Base-by-base conservation (phyloP, 2,329 filamentous ascomycete species). In the Nemania abortiva region DNA sequence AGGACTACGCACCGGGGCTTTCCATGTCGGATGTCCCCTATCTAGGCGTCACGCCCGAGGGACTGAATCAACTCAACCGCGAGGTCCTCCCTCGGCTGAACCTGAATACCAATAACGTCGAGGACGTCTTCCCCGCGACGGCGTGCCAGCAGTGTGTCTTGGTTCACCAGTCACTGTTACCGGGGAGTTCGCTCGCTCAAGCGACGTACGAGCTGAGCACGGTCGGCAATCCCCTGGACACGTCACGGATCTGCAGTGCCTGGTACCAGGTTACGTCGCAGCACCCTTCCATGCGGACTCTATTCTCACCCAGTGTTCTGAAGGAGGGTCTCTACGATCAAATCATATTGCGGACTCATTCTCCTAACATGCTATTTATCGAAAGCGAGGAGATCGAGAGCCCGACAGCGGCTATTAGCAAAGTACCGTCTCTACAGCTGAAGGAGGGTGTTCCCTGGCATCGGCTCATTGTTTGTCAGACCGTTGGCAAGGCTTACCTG, bases 281-380 rank as follows among this genome's bases (percentile, higher is more conserved):
- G 56, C 83, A 87, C 56, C 74, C 82, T 0, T 80, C 84, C 1
- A 72, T 88, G 49, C 77, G 86, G 49, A 87, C 85, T 2, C 79
- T 87, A 20, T 88, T 88, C 66, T 83, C 83, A 52, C 85, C 86
- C 54, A 85, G 85, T 39, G 79, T 86, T 13, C 83, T 84, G 11
- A 80, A 83, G 45, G 80, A 83, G 6, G 84, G 84, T 0, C 76
- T 87, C 0, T 87, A 84, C 65, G 85, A 87, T 65, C 84, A 84
- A 71, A 80, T 87, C 11, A 77, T 88, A 6, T 75, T 88, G 1
- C 81, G 81, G 9, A 82, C 80, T 55, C 79, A 81, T 18, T 86
- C 85, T 0, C 85, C 86, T 0, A 82, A 80, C 42, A 87, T 88
- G 82, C 77, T 88, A 4, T 88, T 87, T 62, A 82, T 88, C 53